phyloP scores from a whole-genome alignment of 2,329 filamentous ascomycete genomes.

The Botrytis cinerea region DNA sequence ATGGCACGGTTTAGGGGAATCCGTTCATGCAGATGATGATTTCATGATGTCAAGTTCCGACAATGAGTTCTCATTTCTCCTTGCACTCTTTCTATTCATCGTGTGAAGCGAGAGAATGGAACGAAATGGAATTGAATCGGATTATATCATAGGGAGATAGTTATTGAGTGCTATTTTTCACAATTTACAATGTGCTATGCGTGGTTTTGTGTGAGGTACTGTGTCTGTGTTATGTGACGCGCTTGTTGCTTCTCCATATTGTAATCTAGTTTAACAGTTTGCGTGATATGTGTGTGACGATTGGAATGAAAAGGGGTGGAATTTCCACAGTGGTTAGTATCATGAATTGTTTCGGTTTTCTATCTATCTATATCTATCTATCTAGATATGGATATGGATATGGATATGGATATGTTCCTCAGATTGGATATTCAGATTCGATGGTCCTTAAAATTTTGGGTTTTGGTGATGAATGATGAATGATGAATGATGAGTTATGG shows the following conservation, averaged over 20 bases:
- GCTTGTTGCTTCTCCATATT: too few species aligned
- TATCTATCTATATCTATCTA: not conserved
- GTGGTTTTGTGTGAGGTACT: not conserved
- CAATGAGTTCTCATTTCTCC: too few species aligned
- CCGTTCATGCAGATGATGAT: not conserved
- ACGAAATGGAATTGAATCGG: too few species aligned
- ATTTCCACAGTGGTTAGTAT: not conserved
- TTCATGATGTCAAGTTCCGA: not conserved
- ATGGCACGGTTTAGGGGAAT: not conserved
- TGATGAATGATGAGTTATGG: not conserved
- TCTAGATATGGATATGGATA: not conserved
- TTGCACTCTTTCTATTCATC: not conserved
- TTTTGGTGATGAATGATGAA: fast-evolving
- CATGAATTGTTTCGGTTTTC: not conserved
- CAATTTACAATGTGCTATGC: not conserved
- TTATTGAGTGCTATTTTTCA: not conserved
- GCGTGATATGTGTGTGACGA: not conserved
- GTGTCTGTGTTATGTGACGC: too few species aligned
- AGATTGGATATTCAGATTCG: too few species aligned
- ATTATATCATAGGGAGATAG: not conserved
- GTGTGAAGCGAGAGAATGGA: too few species aligned
- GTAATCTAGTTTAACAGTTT: not conserved
- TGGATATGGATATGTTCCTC: not conserved
- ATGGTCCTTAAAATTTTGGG: not conserved
- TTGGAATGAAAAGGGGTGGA: too few species aligned